Evolutionary conservation across 1,284 basidiomycete species (phyloP).

Genomic region (Sanghuangporus weigelae): DNA sequence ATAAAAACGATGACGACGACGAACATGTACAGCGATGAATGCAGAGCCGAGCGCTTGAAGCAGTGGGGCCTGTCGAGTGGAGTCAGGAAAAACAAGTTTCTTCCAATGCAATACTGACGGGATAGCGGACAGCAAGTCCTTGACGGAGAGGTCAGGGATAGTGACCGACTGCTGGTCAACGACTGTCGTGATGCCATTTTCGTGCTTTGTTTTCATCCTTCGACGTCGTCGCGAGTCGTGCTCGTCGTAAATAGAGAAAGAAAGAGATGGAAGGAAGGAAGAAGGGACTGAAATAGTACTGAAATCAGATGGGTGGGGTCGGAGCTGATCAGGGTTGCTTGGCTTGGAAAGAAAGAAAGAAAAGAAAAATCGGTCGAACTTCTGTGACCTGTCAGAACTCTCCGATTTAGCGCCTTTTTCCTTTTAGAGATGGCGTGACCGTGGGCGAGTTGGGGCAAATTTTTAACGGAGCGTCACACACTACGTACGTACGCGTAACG

Average conservation of each 20-base stretch:
- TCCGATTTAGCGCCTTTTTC: background rate
- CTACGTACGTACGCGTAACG: too few relatives aligned
- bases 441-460: slow-evolving; percentile 18
- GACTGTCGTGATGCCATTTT: slow-evolving; percentile 25
- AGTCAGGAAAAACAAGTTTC: background rate
- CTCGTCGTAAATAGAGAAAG: too few relatives aligned
- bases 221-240: too few relatives aligned
- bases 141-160: slow-evolving; percentile 80
- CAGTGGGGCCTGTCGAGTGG: slow-evolving; percentile 70
- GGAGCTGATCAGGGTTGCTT: background rate
- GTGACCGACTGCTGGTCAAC: slow-evolving; percentile 59
- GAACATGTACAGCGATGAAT: slow-evolving; percentile 81
- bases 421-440: background rate
- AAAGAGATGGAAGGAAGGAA: background rate
- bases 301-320: background rate
- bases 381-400: background rate
- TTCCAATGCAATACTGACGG: slow-evolving; percentile 52
- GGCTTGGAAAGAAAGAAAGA: background rate
- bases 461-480: background rate
- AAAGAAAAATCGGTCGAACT: background rate
- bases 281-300: background rate
- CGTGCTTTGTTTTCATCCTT: slow-evolving; percentile 14
- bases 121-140: slow-evolving; percentile 83
- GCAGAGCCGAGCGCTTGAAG: slow-evolving; percentile 85
- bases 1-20: slow-evolving; percentile 22